Base-by-base conservation (phyloP, 2,329 filamentous ascomycete genomes). In the Claviceps sp. region DNA sequence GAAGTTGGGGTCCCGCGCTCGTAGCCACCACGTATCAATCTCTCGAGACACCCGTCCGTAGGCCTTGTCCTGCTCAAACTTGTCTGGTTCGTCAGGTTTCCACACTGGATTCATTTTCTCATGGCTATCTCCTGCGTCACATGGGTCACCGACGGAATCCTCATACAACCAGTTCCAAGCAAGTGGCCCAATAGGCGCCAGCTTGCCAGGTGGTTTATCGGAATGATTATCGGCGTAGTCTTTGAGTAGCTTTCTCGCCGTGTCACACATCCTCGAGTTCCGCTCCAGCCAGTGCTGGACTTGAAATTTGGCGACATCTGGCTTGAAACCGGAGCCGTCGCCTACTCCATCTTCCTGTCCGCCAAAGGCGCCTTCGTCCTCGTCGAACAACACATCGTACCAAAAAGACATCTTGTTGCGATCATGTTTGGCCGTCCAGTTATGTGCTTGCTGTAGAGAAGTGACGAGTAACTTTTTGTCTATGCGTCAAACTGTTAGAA, bases 391-490 rank as follows among this genome's bases (percentile, higher is more conserved):
- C 30, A 84, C 78, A 51, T 81, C 78, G 52, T 77, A 78, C 81
- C 81, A 85, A 55, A 85, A 84, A 0, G 77, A 73, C 79, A 84
- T 84, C 62, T 85, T 85, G 64, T 84, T 84, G 39, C 81, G 70
- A 59, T 84, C 81, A 58, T 84, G 81, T 55, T 82, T 82, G 52
- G 81, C 80, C 1, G 80, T 82, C 80, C 81, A 84, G 62, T 85
- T 85, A 57, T 84, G 81, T 2, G 80, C 77, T 62, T 84, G 80
- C 59, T 85, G 81, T 13, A 85, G 65, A 2, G 78, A 79, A 0
- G 81, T 84, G 2, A 85, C 80, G 2, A 85, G 69, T 1, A 85
- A 68, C 59, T 83, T 84, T 58, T 85, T 84, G 63, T 81, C 80
- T 83, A 51, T 5, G n/a, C 3, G 43, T 51, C 58, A 55, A 54